A percentile compares a stretch with the other conserved stretches of the same genome.
These are phyloP conservation scores for Xylaria intraflava DNA, from an alignment of 495 filamentous ascomycete genomes.

Conservation along the genomic window DNA sequence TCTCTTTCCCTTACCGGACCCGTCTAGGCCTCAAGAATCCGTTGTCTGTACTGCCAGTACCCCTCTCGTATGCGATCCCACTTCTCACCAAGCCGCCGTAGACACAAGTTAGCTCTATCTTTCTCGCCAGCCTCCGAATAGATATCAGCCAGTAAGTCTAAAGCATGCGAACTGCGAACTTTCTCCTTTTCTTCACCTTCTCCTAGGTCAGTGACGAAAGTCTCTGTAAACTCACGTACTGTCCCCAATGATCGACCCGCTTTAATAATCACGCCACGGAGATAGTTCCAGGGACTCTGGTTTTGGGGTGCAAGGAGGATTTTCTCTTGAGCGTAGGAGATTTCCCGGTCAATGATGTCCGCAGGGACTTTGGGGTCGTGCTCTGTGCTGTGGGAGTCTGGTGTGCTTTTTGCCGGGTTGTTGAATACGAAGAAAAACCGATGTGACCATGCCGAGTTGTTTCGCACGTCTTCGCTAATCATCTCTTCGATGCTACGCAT, in stretches of 20 bases:
- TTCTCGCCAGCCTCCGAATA: conserved; percentile 55
- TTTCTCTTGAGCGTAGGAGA: conserved; percentile 62
- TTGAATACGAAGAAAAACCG: conserved; percentile 87
- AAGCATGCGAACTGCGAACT: conserved; percentile 74
- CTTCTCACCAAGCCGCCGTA: conserved; percentile 69
- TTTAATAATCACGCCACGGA: conserved; percentile 67
- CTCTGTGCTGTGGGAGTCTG: conserved; percentile 38
- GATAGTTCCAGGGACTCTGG: conserved; percentile 86
- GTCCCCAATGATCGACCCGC: conserved; percentile 49
- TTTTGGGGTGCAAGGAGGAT: conserved; percentile 84
- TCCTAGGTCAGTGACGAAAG: conserved; percentile 54
- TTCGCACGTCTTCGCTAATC: conserved; percentile 72
- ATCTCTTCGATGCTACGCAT: conserved; percentile 61
- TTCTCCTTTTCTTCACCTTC: conserved; percentile 38
- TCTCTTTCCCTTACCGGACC: background rate
- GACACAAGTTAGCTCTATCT: conserved; percentile 54
- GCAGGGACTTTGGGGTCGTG: conserved; percentile 46
- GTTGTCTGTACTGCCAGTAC: conserved; percentile 82
- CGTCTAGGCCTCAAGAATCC: conserved; percentile 14
- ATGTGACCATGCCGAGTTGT: conserved; percentile 97
- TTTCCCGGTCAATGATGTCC: conserved; percentile 64
- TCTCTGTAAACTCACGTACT: conserved; percentile 57
- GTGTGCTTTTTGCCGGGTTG: conserved; percentile 45
- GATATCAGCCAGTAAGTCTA: conserved; percentile 83
- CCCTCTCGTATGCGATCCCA: conserved; percentile 87